Percentiles rank a stretch among this genome's conserved stretches.
These are phyloP conservation scores for Curvularia eragrostidis DNA, from an alignment of 2,329 filamentous ascomycete genomes.

Conservation along the genomic window DNA sequence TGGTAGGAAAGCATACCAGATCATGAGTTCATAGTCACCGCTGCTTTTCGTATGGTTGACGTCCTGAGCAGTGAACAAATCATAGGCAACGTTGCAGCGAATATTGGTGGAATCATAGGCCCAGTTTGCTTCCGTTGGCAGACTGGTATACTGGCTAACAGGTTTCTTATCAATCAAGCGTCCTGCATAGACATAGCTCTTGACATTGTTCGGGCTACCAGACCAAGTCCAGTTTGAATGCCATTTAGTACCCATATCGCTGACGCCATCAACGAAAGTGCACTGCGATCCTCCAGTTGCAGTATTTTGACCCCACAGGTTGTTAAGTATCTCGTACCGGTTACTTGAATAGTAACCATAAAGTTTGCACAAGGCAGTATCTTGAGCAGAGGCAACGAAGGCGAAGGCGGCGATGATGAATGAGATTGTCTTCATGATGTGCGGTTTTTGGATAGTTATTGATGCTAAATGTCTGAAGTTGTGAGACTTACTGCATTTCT, in stretches of 20 bases:
- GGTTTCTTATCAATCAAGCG: slow-evolving; percentile 24
- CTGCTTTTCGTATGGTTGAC: slow-evolving; percentile 30
- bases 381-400: slow-evolving; percentile 2
- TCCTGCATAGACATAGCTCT: slow-evolving; percentile 33
- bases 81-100: slow-evolving; percentile 34
- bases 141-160: slow-evolving; percentile 25
- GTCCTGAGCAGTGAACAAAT: slow-evolving; percentile 33
- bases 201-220: slow-evolving; percentile 32
- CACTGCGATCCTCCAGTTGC: slow-evolving; percentile 26
- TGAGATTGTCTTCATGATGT: slow-evolving; percentile 8
- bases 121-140: slow-evolving; percentile 29
- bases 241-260: slow-evolving; percentile 24
- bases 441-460: background rate
- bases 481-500: background rate
- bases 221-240: slow-evolving; percentile 27
- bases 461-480: background rate
- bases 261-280: slow-evolving; percentile 27
- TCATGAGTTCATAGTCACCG: slow-evolving; percentile 35
- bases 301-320: slow-evolving; percentile 28
- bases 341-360: slow-evolving; percentile 30
- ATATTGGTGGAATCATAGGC: slow-evolving; percentile 27
- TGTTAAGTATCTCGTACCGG: slow-evolving; percentile 34
- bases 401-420: slow-evolving; percentile 8
- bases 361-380: slow-evolving; percentile 24
- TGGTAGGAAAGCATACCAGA: slow-evolving; percentile 22